Percentiles rank a stretch among this genome's conserved stretches.
Conservation (phyloP, 306 rosid species). For the Sphenostylis stenocarpa region DNA sequence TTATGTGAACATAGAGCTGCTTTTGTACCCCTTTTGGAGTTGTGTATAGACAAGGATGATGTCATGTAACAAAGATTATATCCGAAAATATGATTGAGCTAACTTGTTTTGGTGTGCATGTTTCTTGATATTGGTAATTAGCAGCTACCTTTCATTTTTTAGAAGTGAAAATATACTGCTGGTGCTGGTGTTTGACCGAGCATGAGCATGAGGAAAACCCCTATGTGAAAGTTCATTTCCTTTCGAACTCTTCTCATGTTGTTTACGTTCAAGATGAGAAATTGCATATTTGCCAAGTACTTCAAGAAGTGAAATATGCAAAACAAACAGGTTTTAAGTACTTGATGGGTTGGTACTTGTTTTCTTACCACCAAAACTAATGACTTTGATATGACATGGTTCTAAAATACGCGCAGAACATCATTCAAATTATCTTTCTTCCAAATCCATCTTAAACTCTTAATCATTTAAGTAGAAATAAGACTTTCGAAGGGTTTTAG, state of each 20-base stretch:
- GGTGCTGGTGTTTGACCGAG: background rate
- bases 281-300: background rate
- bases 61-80: background rate
- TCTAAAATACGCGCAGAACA: too few species aligned
- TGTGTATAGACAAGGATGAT: slow-evolving; percentile 1
- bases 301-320: too few species aligned
- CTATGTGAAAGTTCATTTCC: background rate
- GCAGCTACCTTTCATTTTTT: background rate
- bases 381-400: too few species aligned
- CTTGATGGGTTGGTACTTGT: too few species aligned
- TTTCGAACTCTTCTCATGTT: background rate
- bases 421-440: background rate
- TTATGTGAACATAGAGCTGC: slow-evolving; percentile 9
- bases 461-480: background rate
- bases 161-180: background rate
- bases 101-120: slow-evolving; percentile 7
- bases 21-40: slow-evolving; percentile 17
- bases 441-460: background rate
- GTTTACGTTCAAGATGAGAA: background rate
- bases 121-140: slow-evolving; percentile 11
- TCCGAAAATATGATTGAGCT: background rate
- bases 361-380: too few species aligned
- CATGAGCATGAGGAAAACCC: background rate
- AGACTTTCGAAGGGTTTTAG: too few species aligned
- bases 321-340: too few species aligned